phyloP scores from a whole-genome alignment of 2,329 filamentous ascomycete genomes.

The Curvularia lunata region DNA sequence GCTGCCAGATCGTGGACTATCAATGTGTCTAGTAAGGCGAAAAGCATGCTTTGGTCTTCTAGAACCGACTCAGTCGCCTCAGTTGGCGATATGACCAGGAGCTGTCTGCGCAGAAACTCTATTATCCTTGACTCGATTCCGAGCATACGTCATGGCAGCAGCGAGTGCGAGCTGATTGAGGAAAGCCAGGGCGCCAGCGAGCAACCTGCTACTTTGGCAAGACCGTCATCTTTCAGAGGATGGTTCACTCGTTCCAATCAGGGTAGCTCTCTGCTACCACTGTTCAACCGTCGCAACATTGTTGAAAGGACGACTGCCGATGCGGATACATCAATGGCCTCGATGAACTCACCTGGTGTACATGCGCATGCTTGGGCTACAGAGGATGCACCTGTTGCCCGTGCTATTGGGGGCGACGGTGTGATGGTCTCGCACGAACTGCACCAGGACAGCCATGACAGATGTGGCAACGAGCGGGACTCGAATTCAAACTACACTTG shows the following conservation, averaged over 20 bases:
- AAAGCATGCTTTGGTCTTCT: slow-evolving; percentile 31
- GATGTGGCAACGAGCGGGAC: slow-evolving; percentile 10
- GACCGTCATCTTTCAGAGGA: slow-evolving; percentile 27
- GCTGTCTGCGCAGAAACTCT: slow-evolving; percentile 14
- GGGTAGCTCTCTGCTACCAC: slow-evolving; percentile 24
- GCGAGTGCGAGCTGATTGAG: slow-evolving; percentile 14
- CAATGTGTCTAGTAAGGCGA: slow-evolving; percentile 32
- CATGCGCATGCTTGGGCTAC: slow-evolving; percentile 36
- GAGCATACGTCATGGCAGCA: slow-evolving; percentile 15
- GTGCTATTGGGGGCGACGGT: slow-evolving; percentile 14
- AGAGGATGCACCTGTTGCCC: slow-evolving; percentile 6
- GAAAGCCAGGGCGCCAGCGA: background rate
- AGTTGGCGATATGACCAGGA: slow-evolving; percentile 12
- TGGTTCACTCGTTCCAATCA: slow-evolving; percentile 22
- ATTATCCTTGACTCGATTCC: slow-evolving; percentile 3
- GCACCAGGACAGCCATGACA: slow-evolving; percentile 23
- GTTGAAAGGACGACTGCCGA: slow-evolving; percentile 3
- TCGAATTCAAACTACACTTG: slow-evolving; percentile 7
- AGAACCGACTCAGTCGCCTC: slow-evolving; percentile 22
- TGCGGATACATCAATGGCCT: background rate
- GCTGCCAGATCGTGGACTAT: slow-evolving; percentile 27
- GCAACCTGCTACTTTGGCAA: background rate
- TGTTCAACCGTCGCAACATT: slow-evolving; percentile 21
- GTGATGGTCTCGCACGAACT: slow-evolving; percentile 40
- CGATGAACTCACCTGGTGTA: slow-evolving; percentile 16